A percentile compares a stretch with the other conserved stretches of the same genome.
Evolutionary conservation across 1,284 basidiomycete genomes (phyloP).

Genomic region (Moniliophthora roreri): DNA sequence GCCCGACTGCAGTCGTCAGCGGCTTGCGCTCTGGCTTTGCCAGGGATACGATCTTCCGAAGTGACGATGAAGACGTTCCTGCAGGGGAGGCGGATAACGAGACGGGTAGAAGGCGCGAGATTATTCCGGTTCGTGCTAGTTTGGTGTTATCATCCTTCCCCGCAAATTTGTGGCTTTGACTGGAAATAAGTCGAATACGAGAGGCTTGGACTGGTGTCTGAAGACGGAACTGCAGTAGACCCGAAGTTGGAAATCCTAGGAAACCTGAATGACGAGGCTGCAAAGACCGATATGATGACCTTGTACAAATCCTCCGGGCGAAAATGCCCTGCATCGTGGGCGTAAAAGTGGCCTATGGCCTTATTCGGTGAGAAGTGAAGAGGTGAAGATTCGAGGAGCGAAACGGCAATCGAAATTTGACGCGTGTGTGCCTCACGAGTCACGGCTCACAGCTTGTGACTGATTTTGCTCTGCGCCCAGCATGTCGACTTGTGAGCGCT

Average conservation of each 20-base stretch:
- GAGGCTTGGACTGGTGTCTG: neutral
- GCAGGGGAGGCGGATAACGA: constrained; percentile 28
- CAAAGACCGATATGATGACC: neutral
- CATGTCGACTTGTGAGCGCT: too few species aligned
- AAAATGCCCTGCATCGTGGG: constrained; percentile 3
- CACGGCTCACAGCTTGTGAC: too few species aligned
- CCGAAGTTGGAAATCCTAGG: neutral
- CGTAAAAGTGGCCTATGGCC: too few species aligned
- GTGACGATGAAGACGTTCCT: constrained; percentile 49
- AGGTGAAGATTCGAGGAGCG: too few species aligned
- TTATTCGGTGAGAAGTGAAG: too few species aligned
- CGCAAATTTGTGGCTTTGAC: neutral
- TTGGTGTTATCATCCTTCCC: neutral
- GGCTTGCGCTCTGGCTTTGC: constrained; percentile 80
- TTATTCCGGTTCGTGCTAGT: neutral
- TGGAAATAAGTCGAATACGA: too few species aligned
- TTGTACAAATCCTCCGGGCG: neutral
- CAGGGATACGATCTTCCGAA: constrained; percentile 74
- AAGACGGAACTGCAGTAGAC: neutral
- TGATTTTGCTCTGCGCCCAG: too few species aligned
- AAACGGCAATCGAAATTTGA: too few species aligned
- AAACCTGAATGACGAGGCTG: neutral
- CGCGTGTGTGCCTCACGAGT: too few species aligned
- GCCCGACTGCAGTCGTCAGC: constrained; percentile 67
- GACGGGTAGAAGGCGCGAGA: constrained; percentile 26